Percentiles rank a stretch among this genome's conserved stretches.
Conservation (phyloP, 805 yeast genomes). For the Kuraishia piskuri region DNA sequence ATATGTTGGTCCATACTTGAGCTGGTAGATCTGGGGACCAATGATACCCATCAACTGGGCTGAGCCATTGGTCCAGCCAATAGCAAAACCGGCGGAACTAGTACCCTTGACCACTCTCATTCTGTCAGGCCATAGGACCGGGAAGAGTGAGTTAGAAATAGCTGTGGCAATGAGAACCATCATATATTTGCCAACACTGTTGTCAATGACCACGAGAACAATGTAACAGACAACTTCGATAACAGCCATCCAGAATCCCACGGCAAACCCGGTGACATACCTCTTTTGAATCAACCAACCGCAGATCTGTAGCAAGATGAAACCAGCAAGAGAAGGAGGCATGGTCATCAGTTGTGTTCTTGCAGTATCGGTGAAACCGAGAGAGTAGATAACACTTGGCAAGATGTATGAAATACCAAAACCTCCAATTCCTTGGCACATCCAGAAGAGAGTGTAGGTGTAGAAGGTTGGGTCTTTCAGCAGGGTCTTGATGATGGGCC, state of each 20-base stretch:
- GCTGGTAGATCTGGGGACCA: slow-evolving; percentile 31
- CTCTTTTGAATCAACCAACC: background rate
- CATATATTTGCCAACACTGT: background rate
- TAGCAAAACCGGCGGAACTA: background rate
- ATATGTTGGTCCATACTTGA: slow-evolving; percentile 24
- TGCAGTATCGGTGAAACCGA: slow-evolving; percentile 2
- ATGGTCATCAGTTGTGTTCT: slow-evolving; percentile 2
- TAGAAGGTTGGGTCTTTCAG: background rate
- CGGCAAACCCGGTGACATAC: background rate
- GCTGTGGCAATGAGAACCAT: background rate
- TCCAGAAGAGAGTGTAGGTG: background rate
- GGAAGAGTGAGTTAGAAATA: background rate
- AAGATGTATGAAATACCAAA: background rate
- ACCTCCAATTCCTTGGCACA: slow-evolving; percentile 1
- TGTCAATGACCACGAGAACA: background rate
- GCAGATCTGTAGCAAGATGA: background rate
- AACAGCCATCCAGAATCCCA: background rate
- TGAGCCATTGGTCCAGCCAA: background rate
- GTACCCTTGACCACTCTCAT: slow-evolving; percentile 2
- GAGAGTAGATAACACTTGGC: background rate
- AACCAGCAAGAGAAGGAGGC: background rate
- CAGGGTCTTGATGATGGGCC: background rate
- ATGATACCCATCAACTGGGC: slow-evolving; percentile 16
- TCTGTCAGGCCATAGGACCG: slow-evolving; percentile 3
- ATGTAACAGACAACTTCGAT: background rate